Evolutionary conservation across 1,284 basidiomycete genomes (phyloP).

Genomic region (Inonotus hispidus): DNA sequence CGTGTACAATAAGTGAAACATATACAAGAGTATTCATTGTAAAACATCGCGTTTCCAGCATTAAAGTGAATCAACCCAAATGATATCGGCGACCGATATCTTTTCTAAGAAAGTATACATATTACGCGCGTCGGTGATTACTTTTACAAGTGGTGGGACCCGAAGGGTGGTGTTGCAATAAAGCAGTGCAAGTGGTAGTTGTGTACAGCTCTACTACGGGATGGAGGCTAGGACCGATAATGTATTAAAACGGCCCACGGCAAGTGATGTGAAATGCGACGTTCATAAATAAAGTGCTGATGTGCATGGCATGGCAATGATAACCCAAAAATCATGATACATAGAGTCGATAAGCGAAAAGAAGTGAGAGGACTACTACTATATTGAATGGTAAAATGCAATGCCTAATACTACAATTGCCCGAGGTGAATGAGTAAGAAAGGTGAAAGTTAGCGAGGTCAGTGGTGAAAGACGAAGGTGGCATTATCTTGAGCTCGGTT

Average conservation of each 20-base stretch:
- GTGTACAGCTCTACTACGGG: too few species aligned
- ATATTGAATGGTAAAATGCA: background rate
- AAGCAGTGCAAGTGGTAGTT: too few species aligned
- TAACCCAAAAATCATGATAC: background rate
- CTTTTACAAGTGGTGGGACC: too few species aligned
- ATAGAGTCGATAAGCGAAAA: background rate
- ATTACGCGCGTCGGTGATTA: too few species aligned
- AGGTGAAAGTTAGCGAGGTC: too few species aligned
- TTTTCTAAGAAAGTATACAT: too few species aligned
- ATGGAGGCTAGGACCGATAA: background rate
- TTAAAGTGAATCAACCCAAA: too few species aligned
- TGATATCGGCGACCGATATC: too few species aligned
- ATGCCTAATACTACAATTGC: background rate
- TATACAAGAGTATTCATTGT: background rate
- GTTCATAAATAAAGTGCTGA: too few species aligned
- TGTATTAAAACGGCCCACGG: background rate
- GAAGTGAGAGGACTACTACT: background rate
- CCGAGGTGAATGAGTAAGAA: background rate
- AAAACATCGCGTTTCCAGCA: background rate
- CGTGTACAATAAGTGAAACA: background rate
- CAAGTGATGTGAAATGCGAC: background rate
- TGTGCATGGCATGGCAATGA: background rate
- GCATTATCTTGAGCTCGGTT: conserved; percentile 60
- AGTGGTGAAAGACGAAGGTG: conserved; percentile 37
- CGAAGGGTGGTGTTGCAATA: too few species aligned